phyloP scores from a whole-genome alignment of 1,284 basidiomycete genomes.

The Boletus hoseneyae region DNA sequence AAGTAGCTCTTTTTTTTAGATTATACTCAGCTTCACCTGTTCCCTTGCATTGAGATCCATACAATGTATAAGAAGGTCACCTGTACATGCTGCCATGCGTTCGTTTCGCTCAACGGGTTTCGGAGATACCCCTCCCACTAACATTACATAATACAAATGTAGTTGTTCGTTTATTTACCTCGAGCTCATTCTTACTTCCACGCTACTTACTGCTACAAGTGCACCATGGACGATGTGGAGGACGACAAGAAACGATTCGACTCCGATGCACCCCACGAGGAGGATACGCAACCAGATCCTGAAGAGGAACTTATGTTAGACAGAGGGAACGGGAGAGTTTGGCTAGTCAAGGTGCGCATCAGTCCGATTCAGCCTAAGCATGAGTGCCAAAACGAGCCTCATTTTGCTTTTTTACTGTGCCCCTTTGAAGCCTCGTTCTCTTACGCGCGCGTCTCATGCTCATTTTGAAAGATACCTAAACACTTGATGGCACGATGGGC shows the following conservation, averaged over 20 bases:
- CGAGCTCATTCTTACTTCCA: no score
- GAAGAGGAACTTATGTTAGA: slow-evolving; percentile 73
- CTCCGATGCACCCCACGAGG: slow-evolving; percentile 43
- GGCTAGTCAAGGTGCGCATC: slow-evolving; percentile 71
- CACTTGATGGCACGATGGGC: slow-evolving; percentile 71
- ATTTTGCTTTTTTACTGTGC: background rate
- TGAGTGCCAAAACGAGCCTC: background rate
- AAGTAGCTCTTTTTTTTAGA: no score
- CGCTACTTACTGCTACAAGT: no score
- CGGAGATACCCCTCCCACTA: no score
- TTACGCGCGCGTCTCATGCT: slow-evolving; percentile 6
- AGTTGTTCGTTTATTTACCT: no score
- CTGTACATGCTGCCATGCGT: no score
- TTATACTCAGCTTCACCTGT: no score
- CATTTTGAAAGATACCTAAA: slow-evolving; percentile 54
- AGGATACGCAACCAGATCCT: slow-evolving; percentile 68
- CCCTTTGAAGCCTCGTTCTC: background rate
- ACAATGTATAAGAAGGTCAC: no score
- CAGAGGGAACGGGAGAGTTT: slow-evolving; percentile 67
- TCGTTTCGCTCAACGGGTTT: no score
- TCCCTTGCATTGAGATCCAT: no score
- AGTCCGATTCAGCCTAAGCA: background rate
- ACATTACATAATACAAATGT: no score
- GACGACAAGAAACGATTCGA: slow-evolving; percentile 75
- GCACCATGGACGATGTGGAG: slow-evolving; percentile 47